Percentiles rank a stretch among this genome's conserved stretches.
Evolutionary conservation across 768 basidiomycete genomes (phyloP).

Genomic region (Psilocybe sp.): DNA sequence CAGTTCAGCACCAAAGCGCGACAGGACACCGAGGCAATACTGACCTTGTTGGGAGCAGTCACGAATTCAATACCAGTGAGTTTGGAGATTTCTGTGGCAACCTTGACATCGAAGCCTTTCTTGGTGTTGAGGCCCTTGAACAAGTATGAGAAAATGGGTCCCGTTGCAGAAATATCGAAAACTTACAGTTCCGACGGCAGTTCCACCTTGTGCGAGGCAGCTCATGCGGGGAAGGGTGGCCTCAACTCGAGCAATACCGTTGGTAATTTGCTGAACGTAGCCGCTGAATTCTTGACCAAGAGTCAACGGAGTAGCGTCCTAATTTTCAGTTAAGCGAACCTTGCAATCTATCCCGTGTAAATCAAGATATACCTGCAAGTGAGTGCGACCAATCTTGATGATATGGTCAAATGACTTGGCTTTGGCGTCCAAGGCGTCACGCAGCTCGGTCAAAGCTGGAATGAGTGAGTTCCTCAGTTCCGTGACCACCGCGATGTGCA

Average conservation of each 20-base stretch:
- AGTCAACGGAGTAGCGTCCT: constrained; percentile 97
- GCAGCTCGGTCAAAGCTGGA: constrained; percentile 82
- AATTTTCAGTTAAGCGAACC: constrained; percentile 9
- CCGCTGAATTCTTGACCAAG: constrained; percentile 99
- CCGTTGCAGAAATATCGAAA: not conserved
- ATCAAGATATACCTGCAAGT: constrained; percentile 62
- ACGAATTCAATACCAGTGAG: constrained; percentile 88
- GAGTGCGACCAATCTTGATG: constrained; percentile 98
- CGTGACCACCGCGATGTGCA: constrained; percentile 95
- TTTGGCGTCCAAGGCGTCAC: constrained; percentile 82
- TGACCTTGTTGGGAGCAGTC: constrained; percentile 96
- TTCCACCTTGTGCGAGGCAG: constrained; percentile 94
- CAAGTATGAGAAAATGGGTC: constrained; percentile 8
- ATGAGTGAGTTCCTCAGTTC: constrained; percentile 79
- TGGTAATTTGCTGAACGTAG: constrained; percentile 91
- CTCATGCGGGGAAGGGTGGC: constrained; percentile 82
- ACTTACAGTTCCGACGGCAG: constrained; percentile 94
- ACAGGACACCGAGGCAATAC: constrained; percentile 8
- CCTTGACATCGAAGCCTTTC: constrained; percentile 93
- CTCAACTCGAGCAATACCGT: constrained; percentile 84
- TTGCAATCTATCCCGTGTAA: not conserved
- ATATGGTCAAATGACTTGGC: constrained; percentile 82
- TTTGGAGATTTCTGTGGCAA: constrained; percentile 89
- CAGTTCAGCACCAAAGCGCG: constrained; percentile 1
- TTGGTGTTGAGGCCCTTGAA: constrained; percentile 91